Conservation (phyloP, 2,329 filamentous ascomycete genomes). For the Nannizziopsis arthrosporioides region DNA sequence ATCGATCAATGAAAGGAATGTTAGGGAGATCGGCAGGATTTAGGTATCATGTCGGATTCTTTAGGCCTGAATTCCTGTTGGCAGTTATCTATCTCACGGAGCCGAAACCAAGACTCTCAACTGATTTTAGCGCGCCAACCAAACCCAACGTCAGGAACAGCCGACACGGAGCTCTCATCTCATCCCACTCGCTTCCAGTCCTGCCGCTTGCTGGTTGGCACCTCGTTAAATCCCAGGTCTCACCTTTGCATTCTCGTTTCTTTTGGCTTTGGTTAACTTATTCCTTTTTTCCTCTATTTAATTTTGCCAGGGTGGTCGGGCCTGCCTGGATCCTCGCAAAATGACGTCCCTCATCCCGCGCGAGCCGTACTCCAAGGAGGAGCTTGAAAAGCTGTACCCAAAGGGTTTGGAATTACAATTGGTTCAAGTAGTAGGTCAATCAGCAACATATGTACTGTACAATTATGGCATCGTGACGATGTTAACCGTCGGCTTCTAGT, state of each 20-base stretch:
- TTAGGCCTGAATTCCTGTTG: no score
- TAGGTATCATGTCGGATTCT: not conserved
- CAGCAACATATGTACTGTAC: not conserved
- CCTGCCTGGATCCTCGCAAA: not conserved
- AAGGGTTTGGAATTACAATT: constrained; percentile 66
- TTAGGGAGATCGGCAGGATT: not conserved
- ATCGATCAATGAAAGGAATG: not conserved
- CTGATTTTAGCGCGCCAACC: no score
- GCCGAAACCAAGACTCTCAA: no score
- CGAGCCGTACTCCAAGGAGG: constrained; percentile 64
- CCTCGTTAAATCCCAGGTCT: no score
- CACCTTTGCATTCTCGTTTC: no score
- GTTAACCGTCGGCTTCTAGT: constrained; percentile 24
- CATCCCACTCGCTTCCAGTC: no score
- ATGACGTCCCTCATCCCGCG: constrained; percentile 75
- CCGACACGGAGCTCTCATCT: no score
- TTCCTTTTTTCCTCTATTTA: not conserved
- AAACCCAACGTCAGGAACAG: no score
- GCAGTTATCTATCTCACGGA: no score
- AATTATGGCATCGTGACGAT: constrained; percentile 7
- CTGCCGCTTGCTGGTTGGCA: no score
- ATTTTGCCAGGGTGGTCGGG: not conserved
- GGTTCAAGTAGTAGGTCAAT: constrained; percentile 60
- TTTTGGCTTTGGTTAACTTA: not conserved
- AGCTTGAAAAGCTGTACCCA: constrained; percentile 74